These are phyloP conservation scores for Solanum aculeatissimum DNA, from an alignment of 305 asterid species.

Conservation along the genomic window DNA sequence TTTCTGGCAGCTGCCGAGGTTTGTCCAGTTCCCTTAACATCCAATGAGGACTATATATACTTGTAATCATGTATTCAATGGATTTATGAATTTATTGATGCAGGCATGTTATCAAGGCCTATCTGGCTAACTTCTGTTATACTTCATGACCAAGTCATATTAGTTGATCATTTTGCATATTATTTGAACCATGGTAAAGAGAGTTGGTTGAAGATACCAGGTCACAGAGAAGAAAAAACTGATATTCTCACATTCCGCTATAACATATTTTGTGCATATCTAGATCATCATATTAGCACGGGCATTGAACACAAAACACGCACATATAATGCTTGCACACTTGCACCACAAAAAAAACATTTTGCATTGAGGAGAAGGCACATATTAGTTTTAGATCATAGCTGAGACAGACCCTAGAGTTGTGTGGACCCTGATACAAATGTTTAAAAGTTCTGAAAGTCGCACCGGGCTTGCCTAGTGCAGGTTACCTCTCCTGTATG, in stretches of 20 bases:
- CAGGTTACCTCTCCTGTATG: too few species aligned
- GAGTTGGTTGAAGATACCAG: not conserved
- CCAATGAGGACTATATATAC: not conserved
- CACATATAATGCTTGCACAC: not conserved
- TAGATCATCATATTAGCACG: not conserved
- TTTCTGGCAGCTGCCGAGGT: constrained; percentile 98
- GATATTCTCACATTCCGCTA: not conserved
- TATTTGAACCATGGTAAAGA: not conserved
- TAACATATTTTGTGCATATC: not conserved
- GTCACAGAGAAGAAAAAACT: not conserved
- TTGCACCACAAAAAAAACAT: not conserved
- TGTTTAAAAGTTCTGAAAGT: not conserved
- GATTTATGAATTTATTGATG: not conserved
- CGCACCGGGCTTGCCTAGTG: too few species aligned
- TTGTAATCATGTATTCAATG: not conserved
- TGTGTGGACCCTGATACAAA: not conserved
- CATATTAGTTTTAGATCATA: not conserved
- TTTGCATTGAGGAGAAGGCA: not conserved
- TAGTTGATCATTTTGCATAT: not conserved
- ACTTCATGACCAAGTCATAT: not conserved
- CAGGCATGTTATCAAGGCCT: not conserved
- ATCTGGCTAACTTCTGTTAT: not conserved
- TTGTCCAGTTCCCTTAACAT: constrained; percentile 13
- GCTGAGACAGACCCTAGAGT: not conserved
- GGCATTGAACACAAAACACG: not conserved